Base-by-base conservation (phyloP, 345 rosid species). In the Theobroma cacao region DNA sequence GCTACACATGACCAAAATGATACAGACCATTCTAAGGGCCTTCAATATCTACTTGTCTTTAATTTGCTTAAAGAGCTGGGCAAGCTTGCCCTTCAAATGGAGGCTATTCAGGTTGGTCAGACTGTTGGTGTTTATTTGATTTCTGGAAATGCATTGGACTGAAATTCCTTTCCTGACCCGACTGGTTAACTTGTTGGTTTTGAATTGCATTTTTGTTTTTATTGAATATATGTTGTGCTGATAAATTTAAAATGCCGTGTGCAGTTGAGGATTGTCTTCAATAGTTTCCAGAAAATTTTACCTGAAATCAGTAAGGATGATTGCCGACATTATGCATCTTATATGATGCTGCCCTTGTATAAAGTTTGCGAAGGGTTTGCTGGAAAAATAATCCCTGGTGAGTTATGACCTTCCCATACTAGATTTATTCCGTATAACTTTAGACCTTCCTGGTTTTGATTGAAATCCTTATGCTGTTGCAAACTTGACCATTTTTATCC, bases 321-420 rank as follows among this genome's bases (percentile, higher is more conserved):
- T 56, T 87, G 84, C 24, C 78, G 75, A 74, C 87, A 45, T 52
- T 88, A 89, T 67, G 97, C 89, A 60, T 79, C 12, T 67, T 84
- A 84, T 72, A 89, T 96, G 84, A 85, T 96, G 72, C 84, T 91
- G 28, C 94, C 97, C 0, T 64, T 92, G 74, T 96, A 90, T 86
- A 96, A 96, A 91, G 91, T 96, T 38, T 89, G 87, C n/a, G 97
- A 96, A 90, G 97, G 95, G 77, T 90, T 78, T 80, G 80, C 98
- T 8, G 99, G 97, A 70, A 94, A 88, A 82, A 82, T 83, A 79
- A 83, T 94, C 64, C 59, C 87, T 40, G 97, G 98, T 93, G 72
- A 77, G 88, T 77, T 77, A n/a, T 43, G 11, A 18, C 68, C 40
- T 60, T 75, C n/a, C 5, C 38, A 22, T 74, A 22, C 11, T 26